Base-by-base conservation (phyloP, 192 early-diverging fungal genomes). In the Rhizophagus clarus region DNA sequence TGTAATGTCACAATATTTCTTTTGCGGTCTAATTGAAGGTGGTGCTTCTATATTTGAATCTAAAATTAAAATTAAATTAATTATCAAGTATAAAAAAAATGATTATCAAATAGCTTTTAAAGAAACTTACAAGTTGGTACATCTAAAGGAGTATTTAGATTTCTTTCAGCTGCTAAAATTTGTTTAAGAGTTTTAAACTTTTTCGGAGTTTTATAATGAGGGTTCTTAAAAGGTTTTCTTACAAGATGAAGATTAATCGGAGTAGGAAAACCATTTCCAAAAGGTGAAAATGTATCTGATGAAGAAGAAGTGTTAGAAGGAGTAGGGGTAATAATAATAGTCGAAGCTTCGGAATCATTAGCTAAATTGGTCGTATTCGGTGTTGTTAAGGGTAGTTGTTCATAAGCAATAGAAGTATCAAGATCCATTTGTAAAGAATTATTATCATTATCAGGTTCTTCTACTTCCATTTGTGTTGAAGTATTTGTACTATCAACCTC, bases 1-100 rank as follows among this genome's bases (percentile, higher is more conserved):
- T 9, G 95, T 97, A 67, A 97, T 90, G 81, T 97, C 95, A 82
- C 95, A 97, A 85, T 97, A 97, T 81, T 96, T 96, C 85, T 95
- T 95, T 80, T 91, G 90, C 15, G 95, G 95, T 45, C 86, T 71
- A 74, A 97, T 84, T 32, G 95, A 96, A 31, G 95, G 95, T 74
- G 94, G 87, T 15, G 93, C 93, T 81, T 97, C 93, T 45, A 96
- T 95, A 62, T 87, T 92, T 88, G 92, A 93, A 83, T 95, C 93
- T 94, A 80, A 22, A 28, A 32, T 1, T 94, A 80, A 22, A 28
- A 32, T 1, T 71, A 24, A 75, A 40, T 82, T 81, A 80, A 82
- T 15, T 78, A 73, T 17, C 79, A 80, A 24, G 45, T 80, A 61
- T 28, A 45, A 20, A n/a, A 28, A 5, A 17, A 20, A 12, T n/a